phyloP scores from a whole-genome alignment of 495 filamentous ascomycete species.

The Rostrohypoxylon terebratum region DNA sequence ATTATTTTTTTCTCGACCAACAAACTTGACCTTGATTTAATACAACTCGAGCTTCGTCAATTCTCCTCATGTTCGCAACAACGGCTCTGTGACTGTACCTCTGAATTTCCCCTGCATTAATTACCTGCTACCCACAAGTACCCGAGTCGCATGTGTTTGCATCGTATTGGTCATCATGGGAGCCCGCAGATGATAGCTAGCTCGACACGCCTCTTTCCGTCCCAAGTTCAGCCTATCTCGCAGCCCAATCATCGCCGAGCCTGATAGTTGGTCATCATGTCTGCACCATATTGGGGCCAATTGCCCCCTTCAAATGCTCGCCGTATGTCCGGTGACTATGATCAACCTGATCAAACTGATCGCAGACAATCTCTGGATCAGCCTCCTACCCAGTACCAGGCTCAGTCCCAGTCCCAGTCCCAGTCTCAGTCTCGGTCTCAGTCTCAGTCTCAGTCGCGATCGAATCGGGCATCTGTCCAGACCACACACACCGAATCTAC shows the following conservation, averaged over 20 bases:
- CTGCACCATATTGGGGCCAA: slow-evolving; percentile 56
- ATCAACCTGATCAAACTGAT: slow-evolving; percentile 51
- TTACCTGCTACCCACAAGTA: slow-evolving; percentile 32
- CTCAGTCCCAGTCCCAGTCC: neutral
- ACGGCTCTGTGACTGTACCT: slow-evolving; percentile 19
- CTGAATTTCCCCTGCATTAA: slow-evolving; percentile 43
- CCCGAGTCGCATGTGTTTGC: slow-evolving; percentile 60
- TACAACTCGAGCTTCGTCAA: slow-evolving; percentile 28
- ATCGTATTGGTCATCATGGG: slow-evolving; percentile 58
- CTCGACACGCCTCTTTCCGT: slow-evolving; percentile 37
- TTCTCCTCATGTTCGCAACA: slow-evolving; percentile 26
- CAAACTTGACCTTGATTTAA: slow-evolving; percentile 13
- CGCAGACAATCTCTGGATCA: slow-evolving; percentile 59
- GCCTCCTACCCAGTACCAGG: slow-evolving; percentile 36
- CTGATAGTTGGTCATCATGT: slow-evolving; percentile 40
- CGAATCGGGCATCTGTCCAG: slow-evolving; percentile 58
- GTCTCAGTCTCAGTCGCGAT: slow-evolving; percentile 40
- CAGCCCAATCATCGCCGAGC: slow-evolving; percentile 45
- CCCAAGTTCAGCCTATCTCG: slow-evolving; percentile 43
- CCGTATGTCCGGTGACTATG: slow-evolving; percentile 57
- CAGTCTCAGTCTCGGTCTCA: slow-evolving; percentile 17
- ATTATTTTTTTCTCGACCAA: slow-evolving; percentile 17
- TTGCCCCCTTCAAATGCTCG: slow-evolving; percentile 56
- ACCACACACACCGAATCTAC: slow-evolving; percentile 63
- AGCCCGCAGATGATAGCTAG: slow-evolving; percentile 51